Base-by-base conservation (phyloP, 169 alveolate genomes). In the Blepharisma undulans region DNA sequence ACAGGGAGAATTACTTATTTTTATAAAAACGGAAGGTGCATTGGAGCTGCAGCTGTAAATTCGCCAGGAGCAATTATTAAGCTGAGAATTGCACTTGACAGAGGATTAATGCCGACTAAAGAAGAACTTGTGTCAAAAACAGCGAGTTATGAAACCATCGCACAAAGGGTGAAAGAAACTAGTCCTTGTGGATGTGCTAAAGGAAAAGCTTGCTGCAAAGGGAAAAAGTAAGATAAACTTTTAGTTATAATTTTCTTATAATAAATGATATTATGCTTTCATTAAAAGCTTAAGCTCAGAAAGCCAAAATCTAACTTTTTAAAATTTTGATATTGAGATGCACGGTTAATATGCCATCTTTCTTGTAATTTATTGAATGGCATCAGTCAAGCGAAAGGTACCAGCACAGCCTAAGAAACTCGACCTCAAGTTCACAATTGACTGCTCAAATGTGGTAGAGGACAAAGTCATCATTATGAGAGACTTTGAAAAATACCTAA, bases 401-500 rank as follows among this genome's bases (percentile, higher is more conserved):
- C 89, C 33, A 32, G 89, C 76, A 25, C 78, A 21, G 10, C 74
- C 33, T 22, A 88, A 76, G 87, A 88, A 88, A 36, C 78, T 36
- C 59, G 48, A 88, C 74, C 87, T 88, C 25, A 76, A 72, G 61
- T 88, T 88, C 87, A 19, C 71, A 72, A 72, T 88, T 29, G 99
- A 98, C 92, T 98, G 99, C 95, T 90, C 98, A 71, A 97, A 96
- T 71, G 99, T 99, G 32, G 98, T 98, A 71, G 98, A 98, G 93
- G 99, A 98, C 92, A 98, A 98, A 88, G 98, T 98, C 88, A 95
- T 98, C 87, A 97, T 95, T 88, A 96, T 96, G 34, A 95, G 97
- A 22, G 99, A 98, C 92, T 91, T 98, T 76, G 99, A 98, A 92
- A 98, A 98, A 94, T 99, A 97, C 96, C 95, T 99, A 82, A 96